These are phyloP conservation scores for Colletotrichum gloeosporioides DNA, from an alignment of 2,329 filamentous ascomycete genomes.

Conservation along the genomic window DNA sequence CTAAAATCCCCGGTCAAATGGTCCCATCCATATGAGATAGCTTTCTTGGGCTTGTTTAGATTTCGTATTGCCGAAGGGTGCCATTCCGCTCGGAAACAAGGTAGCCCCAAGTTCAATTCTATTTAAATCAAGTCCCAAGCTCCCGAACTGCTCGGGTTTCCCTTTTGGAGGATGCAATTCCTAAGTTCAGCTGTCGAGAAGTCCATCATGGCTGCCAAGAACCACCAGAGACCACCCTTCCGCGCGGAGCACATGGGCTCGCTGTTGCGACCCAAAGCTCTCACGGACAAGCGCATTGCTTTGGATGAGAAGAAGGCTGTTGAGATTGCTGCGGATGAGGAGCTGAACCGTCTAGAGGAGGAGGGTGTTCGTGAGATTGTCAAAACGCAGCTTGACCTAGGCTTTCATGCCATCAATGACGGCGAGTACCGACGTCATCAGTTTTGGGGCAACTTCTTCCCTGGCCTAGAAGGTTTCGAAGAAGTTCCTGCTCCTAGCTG, in stretches of 20 bases:
- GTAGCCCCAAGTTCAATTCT: neutral
- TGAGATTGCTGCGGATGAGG: conserved; percentile 48
- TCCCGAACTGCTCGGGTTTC: neutral
- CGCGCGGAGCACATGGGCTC: conserved; percentile 80
- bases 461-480: conserved; percentile 46
- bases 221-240: conserved; percentile 57
- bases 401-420: conserved; percentile 70
- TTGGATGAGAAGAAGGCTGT: conserved; percentile 31
- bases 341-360: conserved; percentile 67
- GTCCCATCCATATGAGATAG: neutral
- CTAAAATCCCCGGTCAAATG: neutral
- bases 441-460: conserved; percentile 39
- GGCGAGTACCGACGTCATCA: conserved; percentile 65
- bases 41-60: neutral
- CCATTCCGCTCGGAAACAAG: neutral
- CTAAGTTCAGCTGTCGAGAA: neutral
- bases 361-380: conserved; percentile 71
- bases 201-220: conserved; percentile 9
- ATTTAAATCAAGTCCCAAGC: neutral
- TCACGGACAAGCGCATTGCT: conserved; percentile 34
- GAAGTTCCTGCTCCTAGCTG: conserved; percentile 36
- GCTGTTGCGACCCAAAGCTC: conserved; percentile 66
- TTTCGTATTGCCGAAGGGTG: neutral
- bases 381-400: conserved; percentile 69
- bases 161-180: neutral